Evolutionary conservation across 176 grass and related monocot genomes (phyloP).

Genomic region (Olyra latifolia): DNA sequence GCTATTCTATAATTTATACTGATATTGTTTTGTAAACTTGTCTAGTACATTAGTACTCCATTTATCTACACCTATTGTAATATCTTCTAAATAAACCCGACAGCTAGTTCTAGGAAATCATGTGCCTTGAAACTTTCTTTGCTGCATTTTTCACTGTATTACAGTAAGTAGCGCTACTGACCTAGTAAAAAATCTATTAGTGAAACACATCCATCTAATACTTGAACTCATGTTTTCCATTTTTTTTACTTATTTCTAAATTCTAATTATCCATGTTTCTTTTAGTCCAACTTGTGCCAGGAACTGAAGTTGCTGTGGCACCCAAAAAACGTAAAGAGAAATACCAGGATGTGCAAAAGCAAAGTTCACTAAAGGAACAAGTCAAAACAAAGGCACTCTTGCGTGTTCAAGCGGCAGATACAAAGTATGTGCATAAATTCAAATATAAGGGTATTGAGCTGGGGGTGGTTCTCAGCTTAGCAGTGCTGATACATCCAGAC

Average conservation of each 20-base stretch:
- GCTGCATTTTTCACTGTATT: background rate
- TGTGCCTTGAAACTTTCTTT: constrained; percentile 27
- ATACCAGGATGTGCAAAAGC: constrained; percentile 54
- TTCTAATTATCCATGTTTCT: constrained; percentile 18
- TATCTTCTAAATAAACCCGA: constrained; percentile 8
- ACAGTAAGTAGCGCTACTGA: constrained; percentile 20
- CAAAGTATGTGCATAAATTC: constrained; percentile 65
- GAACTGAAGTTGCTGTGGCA: constrained; percentile 86
- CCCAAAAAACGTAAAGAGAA: constrained; percentile 71
- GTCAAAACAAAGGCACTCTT: constrained; percentile 71
- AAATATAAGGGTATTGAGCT: constrained; percentile 60
- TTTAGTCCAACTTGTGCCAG: constrained; percentile 91
- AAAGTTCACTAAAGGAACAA: constrained; percentile 60
- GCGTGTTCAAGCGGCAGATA: constrained; percentile 72
- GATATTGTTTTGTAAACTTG: background rate
- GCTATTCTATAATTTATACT: background rate
- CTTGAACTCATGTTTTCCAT: background rate
- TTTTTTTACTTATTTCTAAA: constrained; percentile 13
- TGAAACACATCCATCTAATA: background rate
- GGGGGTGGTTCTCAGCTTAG: constrained; percentile 65
- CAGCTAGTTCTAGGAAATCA: background rate
- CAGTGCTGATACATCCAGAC: constrained; percentile 82
- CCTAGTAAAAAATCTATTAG: background rate
- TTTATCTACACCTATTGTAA: background rate
- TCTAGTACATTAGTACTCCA: background rate